A percentile compares a stretch with the other conserved stretches of the same genome.
Conservation (phyloP, 345 rosid species). For the Ailanthus altissimus region DNA sequence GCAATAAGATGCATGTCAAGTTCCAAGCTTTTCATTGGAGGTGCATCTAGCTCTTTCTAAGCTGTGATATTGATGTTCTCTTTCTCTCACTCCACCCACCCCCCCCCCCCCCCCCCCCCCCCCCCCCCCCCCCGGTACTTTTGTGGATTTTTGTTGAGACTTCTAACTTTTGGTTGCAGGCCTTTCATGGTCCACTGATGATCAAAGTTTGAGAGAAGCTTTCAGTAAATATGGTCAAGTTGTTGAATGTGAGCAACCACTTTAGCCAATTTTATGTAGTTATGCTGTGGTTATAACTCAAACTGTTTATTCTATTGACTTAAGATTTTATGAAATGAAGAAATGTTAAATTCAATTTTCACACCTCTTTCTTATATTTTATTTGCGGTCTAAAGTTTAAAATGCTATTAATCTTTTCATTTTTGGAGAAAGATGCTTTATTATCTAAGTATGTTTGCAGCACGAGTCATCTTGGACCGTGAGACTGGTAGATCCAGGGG, state of each 20-base stretch:
- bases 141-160: background rate
- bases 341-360: background rate
- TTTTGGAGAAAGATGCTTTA: constrained; percentile 7
- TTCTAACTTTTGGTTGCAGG: constrained; percentile 45
- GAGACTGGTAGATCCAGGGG: constrained; percentile 95
- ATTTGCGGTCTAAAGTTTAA: background rate
- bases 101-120: no score
- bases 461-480: constrained; percentile 84
- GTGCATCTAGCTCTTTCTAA: constrained; percentile 33
- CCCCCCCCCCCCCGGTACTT: background rate
- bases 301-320: background rate
- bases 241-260: constrained; percentile 51
- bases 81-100: no score
- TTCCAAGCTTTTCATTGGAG: constrained; percentile 84
- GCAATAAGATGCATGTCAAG: constrained; percentile 75
- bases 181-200: constrained; percentile 67
- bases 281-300: constrained; percentile 2
- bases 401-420: background rate
- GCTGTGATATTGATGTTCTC: background rate
- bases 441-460: constrained; percentile 39
- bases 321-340: background rate
- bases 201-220: constrained; percentile 62
- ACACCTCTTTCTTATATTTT: background rate
- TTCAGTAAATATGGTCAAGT: constrained; percentile 85
- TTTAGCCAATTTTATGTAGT: background rate